phyloP scores from a whole-genome alignment of 2,329 filamentous ascomycete genomes.

The Talaromyces verruculosus region DNA sequence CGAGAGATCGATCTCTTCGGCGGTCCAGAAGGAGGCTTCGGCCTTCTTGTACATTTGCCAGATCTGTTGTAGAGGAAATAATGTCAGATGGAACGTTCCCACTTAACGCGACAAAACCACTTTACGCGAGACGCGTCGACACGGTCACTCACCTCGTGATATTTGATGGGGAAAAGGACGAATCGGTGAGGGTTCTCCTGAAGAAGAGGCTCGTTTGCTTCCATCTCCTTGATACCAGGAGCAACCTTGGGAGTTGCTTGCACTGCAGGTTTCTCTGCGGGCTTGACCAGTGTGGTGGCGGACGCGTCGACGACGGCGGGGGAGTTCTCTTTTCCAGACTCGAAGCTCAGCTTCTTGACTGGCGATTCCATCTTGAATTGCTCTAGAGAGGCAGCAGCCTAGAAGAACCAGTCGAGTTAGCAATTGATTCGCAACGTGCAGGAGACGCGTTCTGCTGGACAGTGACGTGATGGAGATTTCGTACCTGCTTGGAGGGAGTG shows the following conservation, averaged over 20 bases:
- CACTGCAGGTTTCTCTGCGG: slow-evolving; percentile 47
- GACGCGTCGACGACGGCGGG: slow-evolving; percentile 55
- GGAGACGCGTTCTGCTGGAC: slow-evolving; percentile 23
- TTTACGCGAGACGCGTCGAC: slow-evolving; percentile 66
- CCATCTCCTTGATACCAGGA: slow-evolving; percentile 62
- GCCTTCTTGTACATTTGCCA: slow-evolving; percentile 99
- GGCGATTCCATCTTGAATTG: slow-evolving; percentile 91
- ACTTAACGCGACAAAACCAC: slow-evolving; percentile 43
- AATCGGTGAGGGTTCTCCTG: slow-evolving; percentile 96
- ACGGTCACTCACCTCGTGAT: slow-evolving; percentile 83
- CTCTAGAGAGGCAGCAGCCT: slow-evolving; percentile 86
- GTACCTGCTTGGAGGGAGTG: slow-evolving; percentile 71
- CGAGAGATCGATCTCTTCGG: slow-evolving; percentile 97
- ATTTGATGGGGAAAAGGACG: slow-evolving; percentile 98
- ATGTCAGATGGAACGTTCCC: slow-evolving; percentile 39
- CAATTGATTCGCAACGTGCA: slow-evolving; percentile 35
- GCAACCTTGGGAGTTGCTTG: slow-evolving; percentile 44
- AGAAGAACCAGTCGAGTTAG: slow-evolving; percentile 38
- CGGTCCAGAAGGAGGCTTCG: slow-evolving; percentile 99
- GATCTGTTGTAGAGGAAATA: slow-evolving; percentile 61
- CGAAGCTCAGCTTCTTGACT: slow-evolving; percentile 83
- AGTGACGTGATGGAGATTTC: slow-evolving; percentile 44
- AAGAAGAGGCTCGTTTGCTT: slow-evolving; percentile 84
- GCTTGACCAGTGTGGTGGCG: slow-evolving; percentile 58
- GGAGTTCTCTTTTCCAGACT: slow-evolving; percentile 77